A percentile compares a stretch with the other conserved stretches of the same genome.
Conservation (phyloP, 1,284 basidiomycete species). For the Apiotrichum montevideense region DNA sequence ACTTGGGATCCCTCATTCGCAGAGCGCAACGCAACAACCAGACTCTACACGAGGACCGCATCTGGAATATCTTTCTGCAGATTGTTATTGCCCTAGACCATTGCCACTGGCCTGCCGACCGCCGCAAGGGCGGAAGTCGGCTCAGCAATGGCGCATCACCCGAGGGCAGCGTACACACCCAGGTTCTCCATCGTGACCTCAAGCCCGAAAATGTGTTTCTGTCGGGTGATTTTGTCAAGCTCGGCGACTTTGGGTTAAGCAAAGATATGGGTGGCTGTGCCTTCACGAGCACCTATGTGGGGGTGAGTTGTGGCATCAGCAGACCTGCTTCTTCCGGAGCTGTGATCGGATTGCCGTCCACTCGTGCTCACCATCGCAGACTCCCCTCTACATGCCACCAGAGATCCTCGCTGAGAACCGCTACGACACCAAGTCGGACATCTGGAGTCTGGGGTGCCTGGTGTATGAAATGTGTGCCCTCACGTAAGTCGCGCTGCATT, state of each 20-base stretch:
- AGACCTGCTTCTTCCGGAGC: too few species aligned
- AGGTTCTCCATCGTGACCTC: slow-evolving; percentile 87
- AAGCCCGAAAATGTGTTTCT: slow-evolving; percentile 79
- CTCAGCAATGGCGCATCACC: background rate
- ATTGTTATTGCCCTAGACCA: slow-evolving; percentile 83
- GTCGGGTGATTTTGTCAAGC: slow-evolving; percentile 61
- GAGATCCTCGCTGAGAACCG: slow-evolving; percentile 93
- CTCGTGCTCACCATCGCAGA: slow-evolving; percentile 52
- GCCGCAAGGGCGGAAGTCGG: slow-evolving; percentile 5
- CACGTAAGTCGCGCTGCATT: slow-evolving; percentile 49
- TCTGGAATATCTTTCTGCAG: slow-evolving; percentile 94
- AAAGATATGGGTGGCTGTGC: slow-evolving; percentile 80
- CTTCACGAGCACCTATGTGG: slow-evolving; percentile 94
- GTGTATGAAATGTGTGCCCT: slow-evolving; percentile 92
- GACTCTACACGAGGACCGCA: slow-evolving; percentile 77
- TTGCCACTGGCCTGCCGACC: slow-evolving; percentile 60
- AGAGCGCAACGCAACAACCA: slow-evolving; percentile 51
- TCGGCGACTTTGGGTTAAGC: slow-evolving; percentile 92
- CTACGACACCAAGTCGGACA: slow-evolving; percentile 95
- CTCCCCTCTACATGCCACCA: slow-evolving; percentile 98
- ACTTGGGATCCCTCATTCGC: slow-evolving; percentile 76
- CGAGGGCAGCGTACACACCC: slow-evolving; percentile 30
- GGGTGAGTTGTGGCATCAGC: slow-evolving; percentile 53
- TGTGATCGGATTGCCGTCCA: too few species aligned
- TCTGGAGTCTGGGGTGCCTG: slow-evolving; percentile 95